Percentiles rank a stretch among this genome's conserved stretches.
Conservation (phyloP, 2,329 filamentous ascomycete species). For the Chrysoporthe puriensis region DNA sequence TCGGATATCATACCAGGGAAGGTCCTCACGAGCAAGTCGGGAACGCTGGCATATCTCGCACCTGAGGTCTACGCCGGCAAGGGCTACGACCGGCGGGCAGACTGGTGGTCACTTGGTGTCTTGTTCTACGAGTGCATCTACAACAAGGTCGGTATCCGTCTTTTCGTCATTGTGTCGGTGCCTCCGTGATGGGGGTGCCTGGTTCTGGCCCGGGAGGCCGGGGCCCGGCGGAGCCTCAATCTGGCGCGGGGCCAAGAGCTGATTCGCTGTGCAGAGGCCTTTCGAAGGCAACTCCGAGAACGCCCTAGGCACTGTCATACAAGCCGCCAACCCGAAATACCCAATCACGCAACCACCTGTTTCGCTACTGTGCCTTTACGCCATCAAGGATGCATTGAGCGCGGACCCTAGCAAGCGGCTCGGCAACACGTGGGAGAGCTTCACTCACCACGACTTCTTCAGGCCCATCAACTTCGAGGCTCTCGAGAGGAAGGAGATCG, state of each 20-base stretch:
- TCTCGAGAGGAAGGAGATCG: conserved; percentile 83
- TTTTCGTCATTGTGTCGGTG: not conserved
- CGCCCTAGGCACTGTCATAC: conserved; percentile 77
- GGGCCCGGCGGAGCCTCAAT: not conserved
- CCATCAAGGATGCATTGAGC: conserved; percentile 82
- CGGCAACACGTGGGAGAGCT: conserved; percentile 84
- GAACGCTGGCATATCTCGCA: conserved; percentile 91
- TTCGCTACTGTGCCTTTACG: conserved; percentile 83
- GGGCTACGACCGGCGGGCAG: conserved; percentile 87
- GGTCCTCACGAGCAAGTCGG: conserved; percentile 90
- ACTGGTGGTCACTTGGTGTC: conserved; percentile 98
- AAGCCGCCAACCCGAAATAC: conserved; percentile 80
- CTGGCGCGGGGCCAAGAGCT: conserved; percentile 32
- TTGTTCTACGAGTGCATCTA: conserved; percentile 99
- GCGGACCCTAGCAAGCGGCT: conserved; percentile 80
- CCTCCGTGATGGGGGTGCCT: not conserved
- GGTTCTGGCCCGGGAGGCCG: not conserved
- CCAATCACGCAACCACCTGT: conserved; percentile 93
- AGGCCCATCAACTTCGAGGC: conserved; percentile 80
- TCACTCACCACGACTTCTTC: conserved; percentile 90
- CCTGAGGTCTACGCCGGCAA: conserved; percentile 92
- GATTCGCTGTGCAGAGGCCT: conserved; percentile 66
- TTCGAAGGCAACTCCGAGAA: conserved; percentile 91
- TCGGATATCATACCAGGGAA: conserved; percentile 87
- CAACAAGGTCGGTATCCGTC: conserved; percentile 72